Percentiles rank a stretch among this genome's conserved stretches.
Conservation (phyloP, 2,329 filamentous ascomycete species). For the Fusarium sp. region DNA sequence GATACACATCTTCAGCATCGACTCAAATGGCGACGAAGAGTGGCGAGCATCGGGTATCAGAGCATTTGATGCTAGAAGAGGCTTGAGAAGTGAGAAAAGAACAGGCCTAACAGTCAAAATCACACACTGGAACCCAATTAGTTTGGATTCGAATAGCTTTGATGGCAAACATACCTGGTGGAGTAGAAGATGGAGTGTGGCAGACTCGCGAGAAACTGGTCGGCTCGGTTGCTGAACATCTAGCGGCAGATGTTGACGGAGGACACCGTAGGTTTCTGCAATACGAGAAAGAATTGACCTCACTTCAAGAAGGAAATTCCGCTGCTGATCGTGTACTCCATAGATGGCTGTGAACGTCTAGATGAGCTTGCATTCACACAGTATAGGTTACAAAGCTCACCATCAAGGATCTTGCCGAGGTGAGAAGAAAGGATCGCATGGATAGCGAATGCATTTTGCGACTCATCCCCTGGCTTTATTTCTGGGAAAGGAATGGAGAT, state of each 20-base stretch:
- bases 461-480: slow-evolving; percentile 7
- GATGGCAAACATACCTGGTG: slow-evolving; percentile 15
- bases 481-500: slow-evolving; percentile 31
- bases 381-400: background rate
- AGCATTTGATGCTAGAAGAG: background rate
- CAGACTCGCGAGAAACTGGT: slow-evolving; percentile 28
- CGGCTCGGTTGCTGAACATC: slow-evolving; percentile 13
- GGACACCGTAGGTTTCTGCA: slow-evolving; percentile 18
- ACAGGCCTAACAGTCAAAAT: slow-evolving; percentile 31
- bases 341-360: slow-evolving; percentile 18
- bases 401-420: slow-evolving; percentile 32
- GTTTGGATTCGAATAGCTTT: accelerated
- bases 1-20: slow-evolving; percentile 33
- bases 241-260: slow-evolving; percentile 14
- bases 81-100: slow-evolving; percentile 31
- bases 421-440: slow-evolving; percentile 29
- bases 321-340: slow-evolving; percentile 13
- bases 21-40: slow-evolving; percentile 26
- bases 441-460: slow-evolving; percentile 25
- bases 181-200: slow-evolving; percentile 24
- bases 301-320: slow-evolving; percentile 28
- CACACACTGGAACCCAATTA: slow-evolving; percentile 17
- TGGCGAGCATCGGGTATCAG: background rate
- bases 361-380: background rate
- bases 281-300: slow-evolving; percentile 27